Conservation (phyloP, 768 basidiomycete species). For the Lepiota subincarnata region DNA sequence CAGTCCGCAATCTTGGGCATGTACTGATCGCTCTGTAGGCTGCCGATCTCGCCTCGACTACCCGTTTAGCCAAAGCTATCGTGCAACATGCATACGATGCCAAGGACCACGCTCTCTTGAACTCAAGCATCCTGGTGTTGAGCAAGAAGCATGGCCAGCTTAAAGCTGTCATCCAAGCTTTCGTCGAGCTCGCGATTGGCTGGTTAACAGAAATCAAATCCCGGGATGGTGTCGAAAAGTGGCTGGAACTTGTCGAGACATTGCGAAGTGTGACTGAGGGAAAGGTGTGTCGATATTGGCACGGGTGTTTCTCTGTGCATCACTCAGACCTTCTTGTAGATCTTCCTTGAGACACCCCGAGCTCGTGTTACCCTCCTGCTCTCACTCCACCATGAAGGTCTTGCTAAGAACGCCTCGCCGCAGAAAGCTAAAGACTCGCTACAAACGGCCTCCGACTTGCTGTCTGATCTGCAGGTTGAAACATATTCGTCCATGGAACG, state of each 20-base stretch:
- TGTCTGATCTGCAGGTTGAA: conserved; percentile 95
- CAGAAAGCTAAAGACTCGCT: conserved; percentile 57
- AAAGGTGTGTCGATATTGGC: conserved; percentile 55
- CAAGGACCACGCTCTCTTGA: conserved; percentile 65
- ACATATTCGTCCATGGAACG: conserved; percentile 99
- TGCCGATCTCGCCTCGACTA: conserved; percentile 89
- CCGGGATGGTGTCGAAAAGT: conserved; percentile 63
- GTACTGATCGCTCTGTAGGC: conserved; percentile 49
- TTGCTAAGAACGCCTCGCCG: conserved; percentile 29
- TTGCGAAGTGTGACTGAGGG: conserved; percentile 92
- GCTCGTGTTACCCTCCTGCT: conserved; percentile 90
- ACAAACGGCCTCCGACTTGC: conserved; percentile 84
- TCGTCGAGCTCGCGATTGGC: conserved; percentile 81
- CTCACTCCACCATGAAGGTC: conserved; percentile 78
- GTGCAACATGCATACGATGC: conserved; percentile 69
- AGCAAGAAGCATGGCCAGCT: conserved; percentile 98
- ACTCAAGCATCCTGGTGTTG: conserved; percentile 61
- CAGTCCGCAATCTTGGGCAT: neutral
- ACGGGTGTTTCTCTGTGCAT: neutral
- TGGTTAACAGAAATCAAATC: conserved; percentile 79
- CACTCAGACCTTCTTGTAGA: conserved; percentile 39
- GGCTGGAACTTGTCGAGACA: conserved; percentile 88
- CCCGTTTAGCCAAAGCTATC: conserved; percentile 73
- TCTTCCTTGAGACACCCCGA: conserved; percentile 94
- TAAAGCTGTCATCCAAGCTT: conserved; percentile 83